These are phyloP conservation scores for Panicum hallii DNA, from an alignment of 202 grass and related monocot genomes.

Conservation along the genomic window DNA sequence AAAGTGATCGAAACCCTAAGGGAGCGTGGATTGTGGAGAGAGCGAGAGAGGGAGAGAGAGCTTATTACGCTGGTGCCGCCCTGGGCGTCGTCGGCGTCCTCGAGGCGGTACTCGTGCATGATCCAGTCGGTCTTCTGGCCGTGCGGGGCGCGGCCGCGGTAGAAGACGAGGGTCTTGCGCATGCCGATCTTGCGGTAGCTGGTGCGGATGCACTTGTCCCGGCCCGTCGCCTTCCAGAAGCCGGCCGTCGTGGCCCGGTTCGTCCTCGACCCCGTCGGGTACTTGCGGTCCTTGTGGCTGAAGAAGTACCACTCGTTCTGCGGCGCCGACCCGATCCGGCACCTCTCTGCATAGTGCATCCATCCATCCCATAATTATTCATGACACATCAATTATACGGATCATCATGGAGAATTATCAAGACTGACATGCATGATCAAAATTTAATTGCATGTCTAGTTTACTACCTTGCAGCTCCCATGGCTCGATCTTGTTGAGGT, in stretches of 20 bases:
- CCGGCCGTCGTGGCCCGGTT: slow-evolving; percentile 88
- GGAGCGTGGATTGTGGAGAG: neutral
- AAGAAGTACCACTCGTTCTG: slow-evolving; percentile 98
- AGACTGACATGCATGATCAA: neutral
- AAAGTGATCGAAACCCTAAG: slow-evolving; percentile 32
- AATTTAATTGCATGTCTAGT: neutral
- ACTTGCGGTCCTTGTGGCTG: slow-evolving; percentile 91
- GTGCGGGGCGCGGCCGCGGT: slow-evolving; percentile 90
- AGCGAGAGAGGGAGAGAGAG: neutral
- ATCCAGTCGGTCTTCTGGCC: slow-evolving; percentile 97
- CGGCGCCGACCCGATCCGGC: slow-evolving; percentile 81
- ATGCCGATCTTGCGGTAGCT: slow-evolving; percentile 97
- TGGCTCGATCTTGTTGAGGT: slow-evolving; percentile 97
- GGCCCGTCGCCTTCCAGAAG: slow-evolving; percentile 97
- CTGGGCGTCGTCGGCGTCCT: slow-evolving; percentile 72
- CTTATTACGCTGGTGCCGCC: slow-evolving; percentile 58
- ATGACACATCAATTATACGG: neutral
- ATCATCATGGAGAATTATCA: neutral
- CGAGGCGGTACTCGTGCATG: slow-evolving; percentile 92
- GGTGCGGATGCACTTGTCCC: slow-evolving; percentile 99
- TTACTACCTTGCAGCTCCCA: slow-evolving; percentile 95
- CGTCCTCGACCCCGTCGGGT: slow-evolving; percentile 91
- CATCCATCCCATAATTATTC: neutral
- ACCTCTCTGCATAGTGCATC: slow-evolving; percentile 62
- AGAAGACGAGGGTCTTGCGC: slow-evolving; percentile 98